Percentiles rank a stretch among this genome's conserved stretches.
These are phyloP conservation scores for Tolypocladium ovalisporum DNA, from an alignment of 2,329 filamentous ascomycete genomes.

Conservation along the genomic window DNA sequence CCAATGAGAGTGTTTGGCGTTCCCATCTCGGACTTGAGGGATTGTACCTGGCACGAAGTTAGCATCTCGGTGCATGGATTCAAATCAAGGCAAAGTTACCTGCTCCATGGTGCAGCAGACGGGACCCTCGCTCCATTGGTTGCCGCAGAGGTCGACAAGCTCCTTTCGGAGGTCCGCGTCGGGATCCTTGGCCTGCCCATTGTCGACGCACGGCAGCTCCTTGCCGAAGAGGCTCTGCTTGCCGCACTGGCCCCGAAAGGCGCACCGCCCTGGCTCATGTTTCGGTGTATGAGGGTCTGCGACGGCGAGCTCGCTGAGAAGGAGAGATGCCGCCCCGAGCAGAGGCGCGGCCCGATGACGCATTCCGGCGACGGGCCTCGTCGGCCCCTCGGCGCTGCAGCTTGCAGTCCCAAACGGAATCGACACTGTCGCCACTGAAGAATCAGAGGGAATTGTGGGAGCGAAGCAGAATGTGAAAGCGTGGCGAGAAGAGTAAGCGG, in stretches of 20 bases:
- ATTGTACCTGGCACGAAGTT: slow-evolving; percentile 47
- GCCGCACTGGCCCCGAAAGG: slow-evolving; percentile 84
- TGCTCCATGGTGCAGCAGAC: slow-evolving; percentile 81
- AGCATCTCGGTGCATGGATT: not conserved
- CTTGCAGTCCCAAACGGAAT: not conserved
- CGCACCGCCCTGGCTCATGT: slow-evolving; percentile 81
- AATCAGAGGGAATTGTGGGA: not conserved
- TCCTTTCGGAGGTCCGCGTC: slow-evolving; percentile 61
- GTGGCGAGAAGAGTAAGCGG: not conserved
- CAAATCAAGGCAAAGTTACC: slow-evolving; percentile 26
- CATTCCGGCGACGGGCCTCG: slow-evolving; percentile 12
- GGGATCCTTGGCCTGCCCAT: slow-evolving; percentile 67
- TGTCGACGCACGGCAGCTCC: slow-evolving; percentile 86
- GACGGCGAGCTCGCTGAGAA: slow-evolving; percentile 14
- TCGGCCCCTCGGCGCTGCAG: not conserved
- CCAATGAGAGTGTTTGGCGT: slow-evolving; percentile 83
- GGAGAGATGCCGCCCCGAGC: slow-evolving; percentile 18
- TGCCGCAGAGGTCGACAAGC: slow-evolving; percentile 75
- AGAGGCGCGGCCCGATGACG: slow-evolving; percentile 18
- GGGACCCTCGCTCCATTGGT: slow-evolving; percentile 71
- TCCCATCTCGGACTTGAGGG: slow-evolving; percentile 73
- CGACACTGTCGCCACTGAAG: not conserved
- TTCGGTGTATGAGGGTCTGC: slow-evolving; percentile 37
- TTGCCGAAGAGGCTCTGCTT: slow-evolving; percentile 84
- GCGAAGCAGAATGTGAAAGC: not conserved